Conservation (phyloP, 768 basidiomycete genomes). For the Tephrocybe sp. region DNA sequence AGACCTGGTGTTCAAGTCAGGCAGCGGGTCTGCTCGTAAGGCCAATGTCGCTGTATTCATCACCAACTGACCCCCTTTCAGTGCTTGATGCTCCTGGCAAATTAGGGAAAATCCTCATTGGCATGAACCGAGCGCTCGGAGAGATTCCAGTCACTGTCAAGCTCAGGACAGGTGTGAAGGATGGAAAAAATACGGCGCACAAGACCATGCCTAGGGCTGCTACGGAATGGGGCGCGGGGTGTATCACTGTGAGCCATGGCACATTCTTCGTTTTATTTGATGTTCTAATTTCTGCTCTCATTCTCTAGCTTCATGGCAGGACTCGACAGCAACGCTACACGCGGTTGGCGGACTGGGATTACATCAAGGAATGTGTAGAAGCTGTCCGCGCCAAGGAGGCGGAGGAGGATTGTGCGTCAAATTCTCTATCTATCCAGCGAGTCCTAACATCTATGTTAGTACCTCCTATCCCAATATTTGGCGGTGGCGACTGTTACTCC, state of each 20-base stretch:
- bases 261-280: no score
- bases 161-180: conserved; percentile 91
- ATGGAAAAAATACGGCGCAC: conserved; percentile 83
- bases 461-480: conserved; percentile 89
- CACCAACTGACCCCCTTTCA: conserved; percentile 25
- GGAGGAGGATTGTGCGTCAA: conserved; percentile 67
- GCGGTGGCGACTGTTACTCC: conserved; percentile 94
- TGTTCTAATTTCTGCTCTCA: neutral
- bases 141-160: conserved; percentile 91
- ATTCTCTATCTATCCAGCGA: neutral
- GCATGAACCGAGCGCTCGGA: conserved; percentile 90
- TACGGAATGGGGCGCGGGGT: conserved; percentile 46
- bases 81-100: conserved; percentile 84
- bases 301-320: conserved; percentile 84
- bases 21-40: conserved; percentile 87
- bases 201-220: conserved; percentile 85
- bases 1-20: conserved; percentile 89
- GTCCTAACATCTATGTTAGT: conserved; percentile 41
- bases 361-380: conserved; percentile 85
- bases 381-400: conserved; percentile 70
- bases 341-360: conserved; percentile 91
- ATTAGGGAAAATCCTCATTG: conserved; percentile 82
- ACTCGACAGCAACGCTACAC: conserved; percentile 95
- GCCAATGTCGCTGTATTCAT: conserved; percentile 18
- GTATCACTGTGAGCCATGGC: conserved; percentile 42